Evolutionary conservation across 2,329 filamentous ascomycete genomes (phyloP), one percentile per base, ranked within the genome.

Genomic region (Laburnicola sp.): DNA sequence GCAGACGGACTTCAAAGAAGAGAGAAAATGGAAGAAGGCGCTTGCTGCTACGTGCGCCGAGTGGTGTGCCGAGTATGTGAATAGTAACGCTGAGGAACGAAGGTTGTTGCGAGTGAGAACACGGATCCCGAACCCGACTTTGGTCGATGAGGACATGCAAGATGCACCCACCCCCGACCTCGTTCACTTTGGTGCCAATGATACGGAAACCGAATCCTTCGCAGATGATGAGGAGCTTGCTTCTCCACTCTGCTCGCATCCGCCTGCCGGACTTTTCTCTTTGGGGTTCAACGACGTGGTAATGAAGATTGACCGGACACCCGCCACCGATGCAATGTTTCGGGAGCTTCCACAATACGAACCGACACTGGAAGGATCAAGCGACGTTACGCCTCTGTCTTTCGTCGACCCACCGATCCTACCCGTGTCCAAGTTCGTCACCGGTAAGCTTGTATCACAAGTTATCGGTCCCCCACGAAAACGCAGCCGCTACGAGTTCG

Each of bases 1-100:
- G 90, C 85, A 92, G 44, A 97, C 91, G 1, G 94, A 99, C 73
- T 97, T 97, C 66, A 83, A 88, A 45, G 90, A 97, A 73, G 94
- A 97, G 71, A 80, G 91, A 35, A 96, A 96, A 70, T 96, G 92
- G 91, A 97, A 97, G 75, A 86, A 85, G 66, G 83, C 88, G 2
- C 82, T 87, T 31, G 92, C 92, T 4, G 87, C 86, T 51, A 91
- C 86, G 50, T 79, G 96, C 53, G 94, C 91, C 1, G 79, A 86
- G 63, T 89, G 87, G 63, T 97, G 93, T 71, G 89, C 87, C 0
- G 86, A 93, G 60, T 99, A 90, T 83, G 82, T 91, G 32, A 80
- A 82, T 22, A 82, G 87, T 31, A 80, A 78, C 31, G 73, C 79
- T 3, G 85, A 88, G 57, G 83, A 87, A 51, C 83, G 86, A 41